Percentiles rank a stretch among this genome's conserved stretches.
Conservation (phyloP, 1,284 basidiomycete species). For the Psilocybe mexicana region DNA sequence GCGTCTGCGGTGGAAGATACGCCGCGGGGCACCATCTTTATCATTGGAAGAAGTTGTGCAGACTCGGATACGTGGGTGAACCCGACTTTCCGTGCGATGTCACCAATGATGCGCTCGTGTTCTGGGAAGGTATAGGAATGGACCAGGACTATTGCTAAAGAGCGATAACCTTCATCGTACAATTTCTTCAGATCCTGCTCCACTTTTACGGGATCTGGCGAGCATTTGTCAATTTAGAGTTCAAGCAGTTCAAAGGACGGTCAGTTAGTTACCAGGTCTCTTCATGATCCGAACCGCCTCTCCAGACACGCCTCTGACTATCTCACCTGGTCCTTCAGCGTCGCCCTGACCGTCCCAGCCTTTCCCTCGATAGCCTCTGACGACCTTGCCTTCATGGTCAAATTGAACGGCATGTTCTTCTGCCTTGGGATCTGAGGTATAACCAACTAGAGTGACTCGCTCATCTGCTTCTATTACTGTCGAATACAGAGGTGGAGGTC, state of each 20-base stretch:
- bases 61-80: slow-evolving; percentile 91
- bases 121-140: slow-evolving; percentile 92
- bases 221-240: neutral
- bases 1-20: slow-evolving; percentile 94
- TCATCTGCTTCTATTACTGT: slow-evolving; percentile 90
- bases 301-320: slow-evolving; percentile 85
- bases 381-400: slow-evolving; percentile 66
- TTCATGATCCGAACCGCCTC: slow-evolving; percentile 90
- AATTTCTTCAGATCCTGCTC: slow-evolving; percentile 65
- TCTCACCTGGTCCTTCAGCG: slow-evolving; percentile 75
- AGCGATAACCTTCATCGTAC: slow-evolving; percentile 78
- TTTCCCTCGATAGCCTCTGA: slow-evolving; percentile 70
- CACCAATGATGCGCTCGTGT: slow-evolving; percentile 76
- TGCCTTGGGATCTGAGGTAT: slow-evolving; percentile 84
- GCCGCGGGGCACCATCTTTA: slow-evolving; percentile 93
- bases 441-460: slow-evolving; percentile 92
- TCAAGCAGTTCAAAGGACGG: neutral
- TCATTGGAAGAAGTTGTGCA: slow-evolving; percentile 89
- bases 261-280: slow-evolving; percentile 54
- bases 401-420: slow-evolving; percentile 78
- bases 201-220: slow-evolving; percentile 50
- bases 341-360: slow-evolving; percentile 68
- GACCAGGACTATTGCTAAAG: slow-evolving; percentile 83
- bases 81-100: slow-evolving; percentile 75
- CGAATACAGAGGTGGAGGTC: slow-evolving; percentile 79